Conservation (phyloP, 208 protist species). For the Crithidia expoeki region DNA sequence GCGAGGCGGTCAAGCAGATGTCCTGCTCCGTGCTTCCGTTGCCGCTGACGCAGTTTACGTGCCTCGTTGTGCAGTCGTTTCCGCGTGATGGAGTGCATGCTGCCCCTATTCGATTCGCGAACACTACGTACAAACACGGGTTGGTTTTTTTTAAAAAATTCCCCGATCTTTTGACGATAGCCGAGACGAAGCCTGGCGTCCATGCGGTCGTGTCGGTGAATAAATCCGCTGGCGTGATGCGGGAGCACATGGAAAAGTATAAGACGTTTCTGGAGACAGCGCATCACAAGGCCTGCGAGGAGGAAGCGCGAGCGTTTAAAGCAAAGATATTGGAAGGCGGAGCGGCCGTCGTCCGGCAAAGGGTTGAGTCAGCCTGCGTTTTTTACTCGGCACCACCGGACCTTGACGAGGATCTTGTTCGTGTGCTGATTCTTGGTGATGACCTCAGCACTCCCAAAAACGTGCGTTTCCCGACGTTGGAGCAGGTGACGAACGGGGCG, state of each 20-base stretch:
- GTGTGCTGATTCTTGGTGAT: constrained; percentile 22
- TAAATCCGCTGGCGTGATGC: constrained; percentile 44
- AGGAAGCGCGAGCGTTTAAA: constrained; percentile 42
- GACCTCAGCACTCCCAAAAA: constrained; percentile 19
- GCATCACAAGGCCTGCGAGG: constrained; percentile 44
- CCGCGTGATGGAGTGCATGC: constrained; percentile 39
- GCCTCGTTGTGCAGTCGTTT: constrained; percentile 49
- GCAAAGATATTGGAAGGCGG: constrained; percentile 36
- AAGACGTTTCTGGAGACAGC: constrained; percentile 44
- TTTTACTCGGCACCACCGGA: constrained; percentile 22
- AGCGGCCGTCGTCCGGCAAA: constrained; percentile 45
- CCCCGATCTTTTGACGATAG: constrained; percentile 50
- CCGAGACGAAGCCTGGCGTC: constrained; percentile 48
- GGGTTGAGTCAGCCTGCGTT: constrained; percentile 44
- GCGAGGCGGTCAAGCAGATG: constrained; percentile 47
- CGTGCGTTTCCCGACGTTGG: constrained; percentile 23
- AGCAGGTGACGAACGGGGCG: constrained; percentile 23
- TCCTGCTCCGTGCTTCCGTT: constrained; percentile 51
- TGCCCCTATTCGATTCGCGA: constrained; percentile 60
- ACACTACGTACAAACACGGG: constrained; percentile 74
- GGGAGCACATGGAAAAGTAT: constrained; percentile 43
- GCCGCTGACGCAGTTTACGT: constrained; percentile 66
- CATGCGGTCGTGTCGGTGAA: constrained; percentile 49
- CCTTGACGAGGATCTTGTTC: constrained; percentile 28
- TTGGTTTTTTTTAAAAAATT: constrained; percentile 50